Evolutionary conservation across 2,329 filamentous ascomycete genomes (phyloP).

Genomic region (Beauveria sp.): DNA sequence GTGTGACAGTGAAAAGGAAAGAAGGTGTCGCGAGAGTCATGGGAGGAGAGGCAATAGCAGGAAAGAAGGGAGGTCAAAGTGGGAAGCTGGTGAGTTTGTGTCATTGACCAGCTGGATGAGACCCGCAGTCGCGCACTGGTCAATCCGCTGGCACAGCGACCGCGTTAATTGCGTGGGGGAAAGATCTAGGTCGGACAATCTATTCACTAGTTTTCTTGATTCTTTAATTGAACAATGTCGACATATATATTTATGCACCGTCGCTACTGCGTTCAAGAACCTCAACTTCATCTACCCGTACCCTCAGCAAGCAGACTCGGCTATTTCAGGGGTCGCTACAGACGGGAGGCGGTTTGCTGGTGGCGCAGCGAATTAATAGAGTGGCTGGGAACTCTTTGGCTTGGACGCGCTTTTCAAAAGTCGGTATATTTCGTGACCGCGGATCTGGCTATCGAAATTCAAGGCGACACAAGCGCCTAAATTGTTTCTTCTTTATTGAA

Average conservation of each 20-base stretch:
- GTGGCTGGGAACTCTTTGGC: not conserved
- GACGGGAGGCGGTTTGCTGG: not conserved
- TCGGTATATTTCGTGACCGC: not conserved
- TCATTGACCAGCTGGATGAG: not conserved
- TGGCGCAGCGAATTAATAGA: not conserved
- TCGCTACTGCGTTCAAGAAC: no score
- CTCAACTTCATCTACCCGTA: no score
- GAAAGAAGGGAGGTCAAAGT: not conserved
- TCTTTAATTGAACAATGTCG: no score
- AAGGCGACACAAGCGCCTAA: not conserved
- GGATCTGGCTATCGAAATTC: not conserved
- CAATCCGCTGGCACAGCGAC: slow-evolving; percentile 8
- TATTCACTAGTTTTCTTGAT: no score
- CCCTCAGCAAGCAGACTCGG: no score
- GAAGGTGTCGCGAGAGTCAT: not conserved
- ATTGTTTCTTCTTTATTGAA: not conserved
- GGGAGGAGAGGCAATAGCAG: not conserved
- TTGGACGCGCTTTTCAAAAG: no score
- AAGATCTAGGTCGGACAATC: no score
- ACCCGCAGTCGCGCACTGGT: slow-evolving; percentile 12
- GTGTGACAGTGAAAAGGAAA: not conserved
- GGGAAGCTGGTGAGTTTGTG: not conserved
- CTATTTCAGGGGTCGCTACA: no score
- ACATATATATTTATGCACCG: no score
- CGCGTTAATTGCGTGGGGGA: not conserved